A percentile compares a stretch with the other conserved stretches of the same genome.
Evolutionary conservation across 495 filamentous ascomycete species (phyloP).

Genomic region (Hypomontagnella monticulosa): DNA sequence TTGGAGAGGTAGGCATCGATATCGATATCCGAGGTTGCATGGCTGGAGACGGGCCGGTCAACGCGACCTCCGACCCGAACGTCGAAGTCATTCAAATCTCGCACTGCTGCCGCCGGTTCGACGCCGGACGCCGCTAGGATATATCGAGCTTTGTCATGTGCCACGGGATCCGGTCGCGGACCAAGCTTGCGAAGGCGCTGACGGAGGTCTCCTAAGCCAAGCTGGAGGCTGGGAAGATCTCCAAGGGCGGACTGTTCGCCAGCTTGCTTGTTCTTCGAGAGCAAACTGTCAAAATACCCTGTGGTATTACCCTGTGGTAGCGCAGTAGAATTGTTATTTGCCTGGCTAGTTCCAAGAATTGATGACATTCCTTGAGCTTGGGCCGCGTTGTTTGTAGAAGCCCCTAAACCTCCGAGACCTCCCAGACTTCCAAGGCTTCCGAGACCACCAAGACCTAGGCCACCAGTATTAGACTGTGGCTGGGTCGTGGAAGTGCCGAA

Average conservation of each 20-base stretch:
- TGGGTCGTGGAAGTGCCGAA: slow-evolving; percentile 26
- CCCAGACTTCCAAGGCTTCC: slow-evolving; percentile 18
- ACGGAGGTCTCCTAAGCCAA: slow-evolving; percentile 87
- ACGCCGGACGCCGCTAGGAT: slow-evolving; percentile 91
- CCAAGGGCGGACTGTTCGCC: slow-evolving; percentile 62
- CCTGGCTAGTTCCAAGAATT: slow-evolving; percentile 34
- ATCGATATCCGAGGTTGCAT: slow-evolving; percentile 68
- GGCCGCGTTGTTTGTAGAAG: slow-evolving; percentile 26
- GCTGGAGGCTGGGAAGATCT: slow-evolving; percentile 75
- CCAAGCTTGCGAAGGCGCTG: slow-evolving; percentile 84
- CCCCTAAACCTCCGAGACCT: too few relatives aligned
- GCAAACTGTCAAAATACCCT: slow-evolving; percentile 87
- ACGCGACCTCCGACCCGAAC: slow-evolving; percentile 48
- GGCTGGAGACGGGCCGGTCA: slow-evolving; percentile 45
- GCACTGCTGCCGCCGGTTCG: slow-evolving; percentile 76
- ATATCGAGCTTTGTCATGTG: slow-evolving; percentile 79
- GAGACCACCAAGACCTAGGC: slow-evolving; percentile 4
- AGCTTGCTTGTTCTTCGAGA: slow-evolving; percentile 76
- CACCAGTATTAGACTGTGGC: slow-evolving; percentile 23
- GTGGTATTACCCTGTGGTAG: slow-evolving; percentile 49
- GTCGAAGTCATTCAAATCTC: slow-evolving; percentile 73
- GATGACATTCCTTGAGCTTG: slow-evolving; percentile 23
- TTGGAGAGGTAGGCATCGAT: slow-evolving; percentile 83
- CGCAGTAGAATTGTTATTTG: slow-evolving; percentile 24
- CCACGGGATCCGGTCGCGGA: slow-evolving; percentile 57